Conservation (phyloP, 345 rosid species). For the Arabidopsis suecica region DNA sequence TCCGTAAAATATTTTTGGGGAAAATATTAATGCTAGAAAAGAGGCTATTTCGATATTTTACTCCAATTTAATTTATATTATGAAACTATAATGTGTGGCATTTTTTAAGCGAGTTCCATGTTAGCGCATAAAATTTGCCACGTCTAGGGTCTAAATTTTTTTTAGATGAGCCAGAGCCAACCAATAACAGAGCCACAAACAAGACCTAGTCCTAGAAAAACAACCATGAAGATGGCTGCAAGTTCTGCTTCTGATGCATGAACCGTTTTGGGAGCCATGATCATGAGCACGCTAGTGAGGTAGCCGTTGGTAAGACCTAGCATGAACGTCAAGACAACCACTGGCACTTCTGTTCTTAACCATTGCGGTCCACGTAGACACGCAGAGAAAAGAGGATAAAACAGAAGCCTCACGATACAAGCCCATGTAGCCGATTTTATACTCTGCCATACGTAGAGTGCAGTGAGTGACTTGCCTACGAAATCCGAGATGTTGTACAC, state of each 20-base stretch:
- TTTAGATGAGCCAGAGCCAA: slow-evolving; percentile 81
- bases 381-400: slow-evolving; percentile 75
- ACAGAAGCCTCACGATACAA: slow-evolving; percentile 65
- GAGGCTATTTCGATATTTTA: background rate
- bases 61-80: background rate
- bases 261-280: slow-evolving; percentile 74
- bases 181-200: slow-evolving; percentile 80
- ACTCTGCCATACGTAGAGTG: slow-evolving; percentile 59
- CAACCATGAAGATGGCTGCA: slow-evolving; percentile 74
- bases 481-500: slow-evolving; percentile 78
- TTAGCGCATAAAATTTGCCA: background rate
- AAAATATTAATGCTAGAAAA: background rate
- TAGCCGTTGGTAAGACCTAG: slow-evolving; percentile 87
- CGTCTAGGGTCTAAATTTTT: background rate
- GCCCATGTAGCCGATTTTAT: slow-evolving; percentile 70
- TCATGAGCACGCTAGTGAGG: slow-evolving; percentile 88
- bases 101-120: background rate
- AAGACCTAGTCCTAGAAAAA: slow-evolving; percentile 79
- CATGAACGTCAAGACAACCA: slow-evolving; percentile 66
- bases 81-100: background rate
- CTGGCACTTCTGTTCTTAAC: slow-evolving; percentile 76
- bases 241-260: slow-evolving; percentile 74
- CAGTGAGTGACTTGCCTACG: slow-evolving; percentile 75
- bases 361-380: slow-evolving; percentile 83
- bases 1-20: background rate